A percentile compares a stretch with the other conserved stretches of the same genome.
Conservation (phyloP, 2,329 filamentous ascomycete genomes). For the Cladophialophora bantiana region DNA sequence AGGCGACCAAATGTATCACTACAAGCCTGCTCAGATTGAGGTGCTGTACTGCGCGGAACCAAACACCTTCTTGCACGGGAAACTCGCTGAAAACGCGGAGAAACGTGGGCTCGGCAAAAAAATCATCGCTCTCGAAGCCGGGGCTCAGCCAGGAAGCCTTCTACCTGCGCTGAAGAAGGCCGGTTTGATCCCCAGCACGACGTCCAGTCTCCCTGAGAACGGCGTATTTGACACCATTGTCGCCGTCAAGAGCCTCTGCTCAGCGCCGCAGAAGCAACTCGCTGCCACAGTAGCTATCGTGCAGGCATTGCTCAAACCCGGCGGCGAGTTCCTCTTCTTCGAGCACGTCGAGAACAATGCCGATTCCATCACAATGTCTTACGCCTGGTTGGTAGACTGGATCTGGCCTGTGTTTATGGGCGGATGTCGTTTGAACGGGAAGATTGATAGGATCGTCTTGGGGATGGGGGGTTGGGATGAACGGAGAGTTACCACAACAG, state of each 20-base stretch:
- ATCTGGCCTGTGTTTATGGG: conserved; percentile 39
- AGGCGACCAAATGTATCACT: conserved; percentile 55
- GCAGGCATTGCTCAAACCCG: conserved; percentile 55
- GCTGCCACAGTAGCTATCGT: conserved; percentile 46
- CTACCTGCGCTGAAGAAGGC: conserved; percentile 54
- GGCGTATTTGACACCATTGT: conserved; percentile 55
- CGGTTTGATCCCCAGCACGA: conserved; percentile 49
- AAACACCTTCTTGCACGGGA: conserved; percentile 47
- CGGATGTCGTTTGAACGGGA: conserved; percentile 37
- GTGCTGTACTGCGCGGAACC: conserved; percentile 53
- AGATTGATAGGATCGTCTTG: conserved; percentile 35
- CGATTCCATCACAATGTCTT: conserved; percentile 31
- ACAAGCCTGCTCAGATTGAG: conserved; percentile 44
- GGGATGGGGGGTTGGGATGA: conserved; percentile 34
- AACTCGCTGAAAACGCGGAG: conserved; percentile 44
- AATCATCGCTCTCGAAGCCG: conserved; percentile 50
- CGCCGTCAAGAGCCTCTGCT: conserved; percentile 55
- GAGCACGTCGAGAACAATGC: conserved; percentile 47
- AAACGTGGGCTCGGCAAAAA: conserved; percentile 45
- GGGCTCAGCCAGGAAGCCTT: conserved; percentile 54
- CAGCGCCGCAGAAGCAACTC: conserved; percentile 33
- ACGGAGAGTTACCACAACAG: conserved; percentile 24
- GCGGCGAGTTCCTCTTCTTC: conserved; percentile 57
- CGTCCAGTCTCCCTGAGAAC: conserved; percentile 46
- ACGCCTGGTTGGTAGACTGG: conserved; percentile 35